Base-by-base conservation (phyloP, 2,329 filamentous ascomycete species). In the Graphilbum ipis-grandicollis region DNA sequence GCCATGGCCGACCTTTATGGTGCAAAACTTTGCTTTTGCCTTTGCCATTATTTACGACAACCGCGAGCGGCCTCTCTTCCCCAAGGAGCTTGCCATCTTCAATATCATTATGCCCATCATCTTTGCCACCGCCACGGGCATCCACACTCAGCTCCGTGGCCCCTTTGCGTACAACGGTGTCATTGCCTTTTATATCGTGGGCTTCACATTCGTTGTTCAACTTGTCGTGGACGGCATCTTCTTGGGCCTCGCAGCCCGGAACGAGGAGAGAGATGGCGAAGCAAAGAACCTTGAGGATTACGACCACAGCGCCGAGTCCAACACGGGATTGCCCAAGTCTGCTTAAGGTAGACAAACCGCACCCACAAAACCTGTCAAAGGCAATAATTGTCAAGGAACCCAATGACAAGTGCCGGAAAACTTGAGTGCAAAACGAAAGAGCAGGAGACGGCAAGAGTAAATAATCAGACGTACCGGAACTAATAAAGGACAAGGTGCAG, bases 21-120 rank as follows among this genome's bases (percentile, higher is more conserved):
- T 38, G 4, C 39, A 38, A 14, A 38, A 38, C 36, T 41, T 37
- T 21, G 33, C 35, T 5, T 41, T 37, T 18, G 39, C 39, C 26
- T 41, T 29, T 13, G 29, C 39, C 14, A 41, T 41, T 9, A 19
- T 41, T n/a, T 34, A 29, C 30, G 39, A 41, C 35, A 38, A 30
- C 31, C 39, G 39, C 19, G 19, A 33, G 33, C 23, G 29, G n/a
- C 39, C 39, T 2, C 33, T 38, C n/a, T 41, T 38, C 13, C 39
- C 39, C 2, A 41, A 41, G 19, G 39, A 38, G 17, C 35, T 41
- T 2, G 23, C 35, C 13, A 33, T 41, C 19, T 31, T 38, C 29
- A 41, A 41, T 25, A 31, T 41, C 3, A 22, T 41, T 9, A 38
- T 41, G 39, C 39, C 39, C 13, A 38, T 37, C 18, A 38, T 41